Conservation (phyloP, 2,329 filamentous ascomycete species). For the Neofusicoccum ribis region DNA sequence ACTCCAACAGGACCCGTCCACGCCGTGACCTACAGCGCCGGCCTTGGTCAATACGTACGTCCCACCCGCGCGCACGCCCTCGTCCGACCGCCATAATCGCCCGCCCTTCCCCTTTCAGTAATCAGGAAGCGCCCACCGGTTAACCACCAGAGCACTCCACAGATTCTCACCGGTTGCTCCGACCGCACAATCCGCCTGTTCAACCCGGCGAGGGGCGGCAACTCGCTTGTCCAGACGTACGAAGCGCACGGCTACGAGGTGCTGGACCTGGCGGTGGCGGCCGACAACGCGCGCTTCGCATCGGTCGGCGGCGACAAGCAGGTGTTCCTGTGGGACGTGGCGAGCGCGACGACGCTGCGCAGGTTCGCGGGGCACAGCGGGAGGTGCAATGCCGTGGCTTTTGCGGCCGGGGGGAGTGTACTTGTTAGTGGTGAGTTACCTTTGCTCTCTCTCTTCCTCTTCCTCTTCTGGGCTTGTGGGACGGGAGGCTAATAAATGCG, state of each 20-base stretch:
- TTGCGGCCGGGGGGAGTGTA: conserved; percentile 74
- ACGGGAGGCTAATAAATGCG: background rate
- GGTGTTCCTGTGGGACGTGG: conserved; percentile 94
- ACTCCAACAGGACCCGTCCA: conserved; percentile 45
- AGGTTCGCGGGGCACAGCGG: conserved; percentile 72
- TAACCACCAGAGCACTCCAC: background rate
- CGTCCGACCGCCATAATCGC: too few relatives aligned
- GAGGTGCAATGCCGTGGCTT: conserved; percentile 75
- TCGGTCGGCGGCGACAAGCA: conserved; percentile 87
- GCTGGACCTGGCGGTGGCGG: conserved; percentile 70
- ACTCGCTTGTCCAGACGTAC: conserved; percentile 78
- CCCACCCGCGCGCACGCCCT: background rate
- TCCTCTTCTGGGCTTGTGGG: too few relatives aligned
- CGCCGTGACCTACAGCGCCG: conserved; percentile 52
- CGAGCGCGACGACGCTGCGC: conserved; percentile 72
- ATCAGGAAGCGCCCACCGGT: background rate
- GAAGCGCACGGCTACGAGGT: conserved; percentile 89
- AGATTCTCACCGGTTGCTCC: conserved; percentile 76
- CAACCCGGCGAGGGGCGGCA: conserved; percentile 63
- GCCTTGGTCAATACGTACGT: conserved; percentile 47
- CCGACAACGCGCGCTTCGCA: conserved; percentile 80
- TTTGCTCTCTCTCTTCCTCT: background rate
- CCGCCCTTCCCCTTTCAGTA: too few relatives aligned
- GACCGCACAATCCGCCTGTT: conserved; percentile 86
- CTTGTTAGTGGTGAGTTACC: conserved; percentile 58